phyloP scores from a whole-genome alignment of 768 basidiomycete species.

The Hygrophorus russula region DNA sequence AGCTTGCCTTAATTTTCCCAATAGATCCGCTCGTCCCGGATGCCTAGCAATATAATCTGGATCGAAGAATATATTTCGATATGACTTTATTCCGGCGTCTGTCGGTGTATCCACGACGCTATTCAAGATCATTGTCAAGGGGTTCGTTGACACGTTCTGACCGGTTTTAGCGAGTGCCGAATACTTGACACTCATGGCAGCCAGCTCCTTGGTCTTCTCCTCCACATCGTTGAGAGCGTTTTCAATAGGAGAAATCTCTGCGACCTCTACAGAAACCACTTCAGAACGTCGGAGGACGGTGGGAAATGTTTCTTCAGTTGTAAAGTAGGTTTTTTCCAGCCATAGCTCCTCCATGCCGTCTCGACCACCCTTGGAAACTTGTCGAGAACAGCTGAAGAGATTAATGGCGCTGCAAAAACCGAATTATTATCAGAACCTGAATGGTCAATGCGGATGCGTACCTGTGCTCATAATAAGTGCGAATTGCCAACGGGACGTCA shows the following conservation, averaged over 20 bases:
- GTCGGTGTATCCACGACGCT: conserved; percentile 73
- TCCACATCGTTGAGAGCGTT: conserved; percentile 76
- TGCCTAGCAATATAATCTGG: conserved; percentile 55
- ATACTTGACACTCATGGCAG: conserved; percentile 57
- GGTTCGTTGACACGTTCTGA: conserved; percentile 65
- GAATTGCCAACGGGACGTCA: conserved; percentile 69
- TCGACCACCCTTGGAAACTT: conserved; percentile 48
- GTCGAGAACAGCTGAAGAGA: conserved; percentile 67
- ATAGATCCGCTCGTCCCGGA: conserved; percentile 57
- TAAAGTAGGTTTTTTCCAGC: conserved; percentile 83
- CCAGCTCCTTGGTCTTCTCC: conserved; percentile 68
- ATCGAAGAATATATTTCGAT: conserved; percentile 67
- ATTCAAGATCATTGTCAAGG: conserved; percentile 80
- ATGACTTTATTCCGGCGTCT: conserved; percentile 67
- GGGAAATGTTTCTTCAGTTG: conserved; percentile 83
- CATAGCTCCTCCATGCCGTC: conserved; percentile 69
- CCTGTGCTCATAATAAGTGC: conserved; percentile 85
- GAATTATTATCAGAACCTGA: conserved; percentile 4
- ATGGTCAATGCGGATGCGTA: conserved; percentile 12
- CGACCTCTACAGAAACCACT: conserved; percentile 54
- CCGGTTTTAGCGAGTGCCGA: conserved; percentile 68
- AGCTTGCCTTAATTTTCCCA: conserved; percentile 60
- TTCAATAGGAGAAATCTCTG: conserved; percentile 80
- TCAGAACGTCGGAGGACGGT: conserved; percentile 87
- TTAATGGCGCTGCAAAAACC: conserved; percentile 63